Evolutionary conservation across 345 rosid genomes (phyloP).

Genomic region (Eutrema yunnanense): DNA sequence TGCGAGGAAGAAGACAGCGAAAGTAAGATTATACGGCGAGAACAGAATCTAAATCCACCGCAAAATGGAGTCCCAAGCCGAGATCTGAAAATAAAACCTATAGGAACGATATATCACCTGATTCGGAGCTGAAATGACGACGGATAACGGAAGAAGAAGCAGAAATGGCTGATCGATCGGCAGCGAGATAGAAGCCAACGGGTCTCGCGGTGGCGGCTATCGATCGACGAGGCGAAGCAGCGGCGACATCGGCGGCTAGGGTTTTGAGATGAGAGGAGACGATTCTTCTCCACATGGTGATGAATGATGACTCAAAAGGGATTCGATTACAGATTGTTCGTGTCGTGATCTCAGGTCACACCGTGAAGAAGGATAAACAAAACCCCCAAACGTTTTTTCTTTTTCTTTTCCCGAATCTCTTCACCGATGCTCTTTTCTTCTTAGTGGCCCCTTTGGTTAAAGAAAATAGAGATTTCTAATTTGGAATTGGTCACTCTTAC

Average conservation of each 20-base stretch:
- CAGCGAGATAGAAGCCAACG: slow-evolving; percentile 13
- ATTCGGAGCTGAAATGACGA: slow-evolving; percentile 34
- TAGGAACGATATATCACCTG: slow-evolving; percentile 36
- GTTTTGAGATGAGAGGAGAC: slow-evolving; percentile 59
- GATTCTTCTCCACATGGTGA: slow-evolving; percentile 81
- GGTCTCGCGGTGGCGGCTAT: slow-evolving; percentile 27
- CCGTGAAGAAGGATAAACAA: background rate
- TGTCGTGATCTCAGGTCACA: slow-evolving; percentile 27
- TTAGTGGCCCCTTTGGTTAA: background rate
- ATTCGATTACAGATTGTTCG: background rate
- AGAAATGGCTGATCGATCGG: slow-evolving; percentile 32
- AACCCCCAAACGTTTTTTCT: background rate
- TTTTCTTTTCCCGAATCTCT: background rate
- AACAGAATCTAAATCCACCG: background rate
- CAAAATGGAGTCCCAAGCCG: background rate
- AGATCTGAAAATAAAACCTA: slow-evolving; percentile 9
- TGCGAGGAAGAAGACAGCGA: slow-evolving; percentile 12
- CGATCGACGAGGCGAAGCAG: slow-evolving; percentile 37
- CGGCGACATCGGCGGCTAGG: slow-evolving; percentile 43
- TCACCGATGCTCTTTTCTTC: background rate
- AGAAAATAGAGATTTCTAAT: background rate
- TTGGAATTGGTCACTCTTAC: background rate
- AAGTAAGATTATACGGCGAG: too few relatives aligned
- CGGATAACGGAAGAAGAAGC: background rate
- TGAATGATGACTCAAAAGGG: background rate